phyloP scores from a whole-genome alignment of 768 basidiomycete genomes.

The Pleurotus tuber-regium region DNA sequence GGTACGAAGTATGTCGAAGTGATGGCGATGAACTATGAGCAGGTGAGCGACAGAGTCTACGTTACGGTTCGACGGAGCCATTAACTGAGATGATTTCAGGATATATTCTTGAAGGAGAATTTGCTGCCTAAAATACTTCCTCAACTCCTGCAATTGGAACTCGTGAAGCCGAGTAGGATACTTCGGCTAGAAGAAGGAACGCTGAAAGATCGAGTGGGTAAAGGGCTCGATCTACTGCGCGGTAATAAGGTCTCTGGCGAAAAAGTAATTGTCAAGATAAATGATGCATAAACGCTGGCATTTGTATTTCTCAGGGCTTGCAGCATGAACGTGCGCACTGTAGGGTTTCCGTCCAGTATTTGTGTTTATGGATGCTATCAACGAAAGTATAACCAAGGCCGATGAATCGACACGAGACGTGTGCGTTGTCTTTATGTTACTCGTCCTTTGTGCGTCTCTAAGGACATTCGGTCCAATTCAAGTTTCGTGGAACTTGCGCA shows the following conservation, averaged over 20 bases:
- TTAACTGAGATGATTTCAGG: constrained; percentile 23
- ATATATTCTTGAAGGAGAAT: constrained; percentile 37
- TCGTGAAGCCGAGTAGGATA: constrained; percentile 40
- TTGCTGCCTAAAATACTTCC: constrained; percentile 47
- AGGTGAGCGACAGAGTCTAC: constrained; percentile 26
- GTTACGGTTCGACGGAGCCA: neutral
- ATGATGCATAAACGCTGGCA: no score
- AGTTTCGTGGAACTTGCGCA: no score
- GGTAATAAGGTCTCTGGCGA: constrained; percentile 48
- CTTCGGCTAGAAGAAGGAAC: constrained; percentile 39
- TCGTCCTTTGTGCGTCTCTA: no score
- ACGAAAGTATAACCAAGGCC: no score
- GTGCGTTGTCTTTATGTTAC: no score
- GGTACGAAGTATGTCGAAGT: constrained; percentile 35
- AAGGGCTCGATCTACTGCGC: constrained; percentile 42
- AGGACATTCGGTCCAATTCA: no score
- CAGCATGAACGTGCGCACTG: no score
- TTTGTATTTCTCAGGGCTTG: no score
- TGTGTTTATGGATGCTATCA: no score
- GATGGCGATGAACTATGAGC: constrained; percentile 36
- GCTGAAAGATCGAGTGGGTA: constrained; percentile 37
- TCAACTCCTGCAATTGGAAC: constrained; percentile 31
- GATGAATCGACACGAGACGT: no score
- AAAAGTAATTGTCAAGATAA: constrained; percentile 8
- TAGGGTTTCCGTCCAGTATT: no score